phyloP scores from a whole-genome alignment of 306 rosid genomes.

The Ormosia emarginata region DNA sequence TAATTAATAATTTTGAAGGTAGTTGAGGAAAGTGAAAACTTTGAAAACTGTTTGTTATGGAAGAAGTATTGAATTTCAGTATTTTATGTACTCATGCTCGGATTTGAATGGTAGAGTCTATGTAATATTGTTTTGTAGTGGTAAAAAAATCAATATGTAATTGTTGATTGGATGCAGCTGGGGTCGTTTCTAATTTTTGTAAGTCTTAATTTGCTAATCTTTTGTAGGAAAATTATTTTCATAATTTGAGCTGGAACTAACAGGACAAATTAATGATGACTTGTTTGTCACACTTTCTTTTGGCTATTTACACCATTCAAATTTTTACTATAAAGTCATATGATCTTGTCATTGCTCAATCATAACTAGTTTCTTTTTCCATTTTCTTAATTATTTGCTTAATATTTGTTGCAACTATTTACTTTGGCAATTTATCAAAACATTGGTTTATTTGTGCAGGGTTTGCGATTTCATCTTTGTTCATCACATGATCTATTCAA shows the following conservation, averaged over 20 bases:
- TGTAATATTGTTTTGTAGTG: slow-evolving; percentile 6
- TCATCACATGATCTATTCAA: slow-evolving; percentile 95
- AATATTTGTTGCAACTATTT: background rate
- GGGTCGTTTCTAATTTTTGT: background rate
- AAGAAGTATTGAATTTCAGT: slow-evolving; percentile 1
- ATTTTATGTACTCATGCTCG: background rate
- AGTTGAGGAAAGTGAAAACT: background rate
- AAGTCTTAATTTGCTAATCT: background rate
- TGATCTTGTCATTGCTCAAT: background rate
- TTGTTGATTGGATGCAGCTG: background rate
- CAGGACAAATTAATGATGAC: background rate
- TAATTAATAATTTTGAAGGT: slow-evolving; percentile 3
- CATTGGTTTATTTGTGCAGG: slow-evolving; percentile 49
- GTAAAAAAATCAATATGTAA: background rate
- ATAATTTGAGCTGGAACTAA: background rate
- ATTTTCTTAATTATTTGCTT: background rate
- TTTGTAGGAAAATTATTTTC: background rate
- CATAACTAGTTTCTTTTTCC: background rate
- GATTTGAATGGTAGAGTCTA: background rate
- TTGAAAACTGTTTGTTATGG: background rate
- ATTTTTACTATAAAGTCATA: background rate
- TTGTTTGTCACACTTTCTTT: slow-evolving; percentile 10
- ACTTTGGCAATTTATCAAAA: background rate
- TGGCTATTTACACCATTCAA: background rate
- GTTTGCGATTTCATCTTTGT: slow-evolving; percentile 87